A percentile compares a stretch with the other conserved stretches of the same genome.
phyloP scores from a whole-genome alignment of 495 filamentous ascomycete genomes.

The Tuber microsphaerosporum region DNA sequence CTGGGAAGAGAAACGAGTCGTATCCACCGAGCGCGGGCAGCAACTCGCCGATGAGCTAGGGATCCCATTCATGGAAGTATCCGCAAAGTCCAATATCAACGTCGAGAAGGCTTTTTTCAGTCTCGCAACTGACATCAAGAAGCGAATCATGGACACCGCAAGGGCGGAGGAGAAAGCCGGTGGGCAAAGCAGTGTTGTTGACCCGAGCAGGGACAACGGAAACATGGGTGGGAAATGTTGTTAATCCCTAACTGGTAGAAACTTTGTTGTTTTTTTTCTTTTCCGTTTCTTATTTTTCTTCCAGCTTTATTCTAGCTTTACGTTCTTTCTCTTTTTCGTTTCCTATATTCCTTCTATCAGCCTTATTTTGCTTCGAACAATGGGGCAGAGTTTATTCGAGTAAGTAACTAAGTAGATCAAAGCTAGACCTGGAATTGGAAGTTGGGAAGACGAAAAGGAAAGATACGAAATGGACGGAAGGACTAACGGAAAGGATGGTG shows the following conservation, averaged over 20 bases:
- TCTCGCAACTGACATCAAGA: constrained; percentile 96
- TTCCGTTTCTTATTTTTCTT: background rate
- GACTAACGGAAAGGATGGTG: background rate
- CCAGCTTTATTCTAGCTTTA: background rate
- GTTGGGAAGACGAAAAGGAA: background rate
- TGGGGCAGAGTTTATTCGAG: background rate
- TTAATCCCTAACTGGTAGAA: constrained; percentile 45
- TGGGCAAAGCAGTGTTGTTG: constrained; percentile 65
- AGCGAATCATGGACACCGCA: constrained; percentile 77
- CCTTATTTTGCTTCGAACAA: background rate
- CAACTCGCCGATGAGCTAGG: constrained; percentile 89
- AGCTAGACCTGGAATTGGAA: background rate
- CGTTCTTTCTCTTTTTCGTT: background rate
- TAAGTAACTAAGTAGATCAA: background rate
- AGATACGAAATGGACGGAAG: background rate
- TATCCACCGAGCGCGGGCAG: constrained; percentile 89
- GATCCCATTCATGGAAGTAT: constrained; percentile 97
- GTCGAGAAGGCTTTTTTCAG: constrained; percentile 98
- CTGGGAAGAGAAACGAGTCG: constrained; percentile 96
- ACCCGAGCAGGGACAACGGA: constrained; percentile 53
- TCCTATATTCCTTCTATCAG: background rate
- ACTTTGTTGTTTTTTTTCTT: background rate
- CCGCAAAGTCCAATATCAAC: constrained; percentile 97
- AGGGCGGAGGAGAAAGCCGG: constrained; percentile 64
- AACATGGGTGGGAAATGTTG: constrained; percentile 77